Evolutionary conservation across 768 basidiomycete species (phyloP).

Genomic region (Mycena metata): DNA sequence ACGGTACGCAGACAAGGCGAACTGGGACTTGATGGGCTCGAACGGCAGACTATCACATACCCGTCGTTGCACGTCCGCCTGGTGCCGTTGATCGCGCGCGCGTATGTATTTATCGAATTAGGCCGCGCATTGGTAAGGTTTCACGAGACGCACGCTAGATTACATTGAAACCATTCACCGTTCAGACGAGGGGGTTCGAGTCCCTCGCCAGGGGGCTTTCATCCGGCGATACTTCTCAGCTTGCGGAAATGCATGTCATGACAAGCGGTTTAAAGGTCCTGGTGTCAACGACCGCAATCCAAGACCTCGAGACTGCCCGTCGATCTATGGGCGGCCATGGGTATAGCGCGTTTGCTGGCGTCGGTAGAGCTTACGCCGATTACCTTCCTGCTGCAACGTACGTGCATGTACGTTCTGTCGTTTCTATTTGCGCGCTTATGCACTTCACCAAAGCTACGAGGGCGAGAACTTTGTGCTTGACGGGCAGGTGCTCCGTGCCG

Average conservation of each 20-base stretch:
- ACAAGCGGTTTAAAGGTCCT: slow-evolving; percentile 79
- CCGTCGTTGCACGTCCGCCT: slow-evolving; percentile 83
- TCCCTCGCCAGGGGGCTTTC: slow-evolving; percentile 63
- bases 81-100: slow-evolving; percentile 75
- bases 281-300: slow-evolving; percentile 63
- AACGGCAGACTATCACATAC: slow-evolving; percentile 77
- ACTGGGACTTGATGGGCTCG: slow-evolving; percentile 63
- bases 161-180: not conserved
- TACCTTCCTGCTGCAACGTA: slow-evolving; percentile 76
- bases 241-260: slow-evolving; percentile 81
- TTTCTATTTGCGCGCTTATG: not conserved
- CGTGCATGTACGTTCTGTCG: slow-evolving; percentile 37
- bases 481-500: slow-evolving; percentile 79
- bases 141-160: not conserved
- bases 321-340: slow-evolving; percentile 86
- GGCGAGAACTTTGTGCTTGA: slow-evolving; percentile 86
- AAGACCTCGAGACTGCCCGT: slow-evolving; percentile 74
- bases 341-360: slow-evolving; percentile 75
- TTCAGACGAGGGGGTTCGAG: slow-evolving; percentile 65
- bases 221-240: slow-evolving; percentile 68
- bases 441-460: slow-evolving; percentile 64
- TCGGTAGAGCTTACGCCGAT: slow-evolving; percentile 75
- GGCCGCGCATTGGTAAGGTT: slow-evolving; percentile 69
- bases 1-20: slow-evolving; percentile 80
- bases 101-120: slow-evolving; percentile 77